A percentile compares a stretch with the other conserved stretches of the same genome.
Conservation (phyloP, 2,329 filamentous ascomycete genomes). For the Aplosporella prunicola region DNA sequence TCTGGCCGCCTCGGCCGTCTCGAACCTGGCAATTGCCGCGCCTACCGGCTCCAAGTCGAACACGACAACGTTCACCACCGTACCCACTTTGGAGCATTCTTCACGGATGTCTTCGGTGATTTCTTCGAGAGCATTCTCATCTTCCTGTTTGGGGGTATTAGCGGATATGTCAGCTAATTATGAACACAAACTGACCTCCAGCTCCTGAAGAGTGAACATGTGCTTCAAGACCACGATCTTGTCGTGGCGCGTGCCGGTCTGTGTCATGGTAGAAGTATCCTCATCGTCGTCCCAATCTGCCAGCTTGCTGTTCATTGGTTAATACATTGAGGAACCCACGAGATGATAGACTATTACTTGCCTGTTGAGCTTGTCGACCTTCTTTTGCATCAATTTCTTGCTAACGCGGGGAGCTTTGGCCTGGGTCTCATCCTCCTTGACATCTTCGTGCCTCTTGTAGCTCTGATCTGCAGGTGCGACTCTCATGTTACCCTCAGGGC, state of each 20-base stretch:
- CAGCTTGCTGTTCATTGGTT: slow-evolving; percentile 55
- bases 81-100: slow-evolving; percentile 76
- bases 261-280: slow-evolving; percentile 41
- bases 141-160: background rate
- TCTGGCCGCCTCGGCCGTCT: slow-evolving; percentile 57
- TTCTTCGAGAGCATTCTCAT: slow-evolving; percentile 1
- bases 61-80: slow-evolving; percentile 82
- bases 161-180: background rate
- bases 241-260: slow-evolving; percentile 53
- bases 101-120: slow-evolving; percentile 61
- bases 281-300: slow-evolving; percentile 95
- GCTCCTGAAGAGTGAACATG: slow-evolving; percentile 71
- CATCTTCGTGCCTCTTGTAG: slow-evolving; percentile 80
- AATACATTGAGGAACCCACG: background rate
- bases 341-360: slow-evolving; percentile 24
- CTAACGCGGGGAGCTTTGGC: slow-evolving; percentile 25
- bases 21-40: slow-evolving; percentile 76
- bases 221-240: slow-evolving; percentile 81
- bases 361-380: slow-evolving; percentile 77
- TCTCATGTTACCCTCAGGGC: slow-evolving; percentile 52
- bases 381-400: slow-evolving; percentile 45
- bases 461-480: slow-evolving; percentile 80
- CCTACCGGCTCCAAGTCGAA: slow-evolving; percentile 82
- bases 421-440: slow-evolving; percentile 35
- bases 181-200: background rate